Conservation (phyloP, 805 yeast species). For the Jamesozyma hellenica region DNA sequence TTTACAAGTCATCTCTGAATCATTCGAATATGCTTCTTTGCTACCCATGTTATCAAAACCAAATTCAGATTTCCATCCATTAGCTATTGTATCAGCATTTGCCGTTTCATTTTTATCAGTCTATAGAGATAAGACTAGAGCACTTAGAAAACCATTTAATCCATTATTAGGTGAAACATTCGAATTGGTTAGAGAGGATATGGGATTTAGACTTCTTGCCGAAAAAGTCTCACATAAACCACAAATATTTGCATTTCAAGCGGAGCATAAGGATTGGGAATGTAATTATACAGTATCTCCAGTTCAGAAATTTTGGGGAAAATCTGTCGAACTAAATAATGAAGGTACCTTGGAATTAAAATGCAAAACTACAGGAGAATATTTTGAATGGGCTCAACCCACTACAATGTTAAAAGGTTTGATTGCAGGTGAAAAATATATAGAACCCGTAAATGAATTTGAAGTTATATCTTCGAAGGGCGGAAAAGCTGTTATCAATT, state of each 20-base stretch:
- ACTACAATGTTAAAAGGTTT: slow-evolving; percentile 73
- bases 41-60: slow-evolving; percentile 50
- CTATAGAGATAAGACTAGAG: slow-evolving; percentile 63
- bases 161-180: slow-evolving; percentile 90
- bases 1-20: slow-evolving; percentile 70
- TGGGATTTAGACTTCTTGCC: slow-evolving; percentile 59
- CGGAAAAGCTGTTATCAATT: slow-evolving; percentile 56
- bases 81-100: slow-evolving; percentile 64
- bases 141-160: slow-evolving; percentile 82
- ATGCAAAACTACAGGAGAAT: slow-evolving; percentile 52
- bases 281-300: slow-evolving; percentile 57
- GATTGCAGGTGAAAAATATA: slow-evolving; percentile 89
- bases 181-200: slow-evolving; percentile 79
- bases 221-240: slow-evolving; percentile 91
- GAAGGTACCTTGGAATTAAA: slow-evolving; percentile 57
- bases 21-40: slow-evolving; percentile 63
- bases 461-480: slow-evolving; percentile 63
- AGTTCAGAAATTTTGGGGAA: slow-evolving; percentile 89
- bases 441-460: slow-evolving; percentile 71
- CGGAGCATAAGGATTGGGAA: slow-evolving; percentile 67
- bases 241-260: slow-evolving; percentile 63
- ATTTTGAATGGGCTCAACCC: slow-evolving; percentile 73
- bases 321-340: slow-evolving; percentile 72
- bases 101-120: slow-evolving; percentile 68
- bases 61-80: slow-evolving; percentile 44